Base-by-base conservation (phyloP, 2,329 filamentous ascomycete species). In the Tolypocladium capitatum region DNA sequence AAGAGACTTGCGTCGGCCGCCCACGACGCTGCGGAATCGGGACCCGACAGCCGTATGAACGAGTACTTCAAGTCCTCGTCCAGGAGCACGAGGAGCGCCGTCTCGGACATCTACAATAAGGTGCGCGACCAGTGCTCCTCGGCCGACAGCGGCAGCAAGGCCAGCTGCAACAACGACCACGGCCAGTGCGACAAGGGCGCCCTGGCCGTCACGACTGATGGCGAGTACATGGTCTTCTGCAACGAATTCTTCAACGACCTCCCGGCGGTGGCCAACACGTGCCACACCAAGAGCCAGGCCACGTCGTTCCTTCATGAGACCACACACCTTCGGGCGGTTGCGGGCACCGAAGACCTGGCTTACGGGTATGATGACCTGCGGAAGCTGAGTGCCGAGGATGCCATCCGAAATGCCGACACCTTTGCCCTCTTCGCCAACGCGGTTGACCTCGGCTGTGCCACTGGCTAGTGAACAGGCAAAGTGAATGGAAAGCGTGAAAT, bases 271-370 rank as follows among this genome's bases (percentile, higher is more conserved):
- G 64, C 72, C 16, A 55, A 55, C 9, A 64, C 59, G 1, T 85
- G 81, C 66, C 78, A 83, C 58, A 71, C 57, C 4, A 80, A 84
- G 63, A 80, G 83, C 58, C 76, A 81, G 64, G 76, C 75, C 6
- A 81, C 75, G 16, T 83, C 80, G 21, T 72, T 72, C 28, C 61
- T 85, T 13, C 81, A 85, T 57, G 81, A 85, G 68, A 69, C 73
- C 53, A 82, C 80, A 11, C 81, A 84, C 58, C 52, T 73, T 68
- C 73, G 20, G 64, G 71, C 56, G 70, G 64, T 62, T 52, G 75
- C 75, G 46, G 76, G 78, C 10, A 83, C 79, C 4, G 61, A 71
- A 4, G 81, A 84, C 56, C 64, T 73, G 46, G 78, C 76, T 21
- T 83, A 81, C 55, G 58, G 67, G 5, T 69, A 76, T 47, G 68